Evolutionary conservation across 1,284 basidiomycete genomes (phyloP).

Genomic region (Puccinia horiana): DNA sequence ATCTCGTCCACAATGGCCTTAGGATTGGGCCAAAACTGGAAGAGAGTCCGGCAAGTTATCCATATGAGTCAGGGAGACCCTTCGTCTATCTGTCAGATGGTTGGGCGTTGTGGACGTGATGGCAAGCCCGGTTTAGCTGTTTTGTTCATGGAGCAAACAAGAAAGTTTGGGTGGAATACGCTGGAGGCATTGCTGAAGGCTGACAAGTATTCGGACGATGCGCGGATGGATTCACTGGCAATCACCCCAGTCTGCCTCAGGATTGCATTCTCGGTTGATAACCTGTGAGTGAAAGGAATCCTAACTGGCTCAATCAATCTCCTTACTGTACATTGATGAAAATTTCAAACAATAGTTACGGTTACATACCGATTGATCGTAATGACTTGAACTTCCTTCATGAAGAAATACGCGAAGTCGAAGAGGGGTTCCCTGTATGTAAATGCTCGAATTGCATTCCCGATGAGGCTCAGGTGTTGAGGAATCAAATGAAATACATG

Average conservation of each 20-base stretch:
- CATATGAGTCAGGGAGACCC: neutral
- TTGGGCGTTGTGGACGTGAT: neutral
- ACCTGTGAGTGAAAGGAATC: neutral
- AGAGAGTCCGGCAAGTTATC: neutral
- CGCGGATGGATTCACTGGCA: neutral
- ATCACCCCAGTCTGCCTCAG: neutral
- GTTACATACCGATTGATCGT: neutral
- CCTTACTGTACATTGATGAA: too few relatives aligned
- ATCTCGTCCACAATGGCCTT: neutral
- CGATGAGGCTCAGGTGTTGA: neutral
- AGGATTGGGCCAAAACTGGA: conserved; percentile 22
- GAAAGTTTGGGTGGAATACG: neutral
- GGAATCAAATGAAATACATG: neutral
- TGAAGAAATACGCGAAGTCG: neutral
- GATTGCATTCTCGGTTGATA: neutral
- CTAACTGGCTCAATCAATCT: neutral
- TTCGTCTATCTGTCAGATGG: neutral
- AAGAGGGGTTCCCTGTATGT: neutral
- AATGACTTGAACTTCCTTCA: neutral
- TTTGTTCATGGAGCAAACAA: neutral
- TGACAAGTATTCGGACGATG: neutral
- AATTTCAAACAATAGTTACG: neutral
- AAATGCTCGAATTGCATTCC: neutral
- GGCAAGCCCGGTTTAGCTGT: neutral
- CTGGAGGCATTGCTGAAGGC: neutral